phyloP scores from a whole-genome alignment of 2,329 filamentous ascomycete species.

The Colletotrichum spinosum region DNA sequence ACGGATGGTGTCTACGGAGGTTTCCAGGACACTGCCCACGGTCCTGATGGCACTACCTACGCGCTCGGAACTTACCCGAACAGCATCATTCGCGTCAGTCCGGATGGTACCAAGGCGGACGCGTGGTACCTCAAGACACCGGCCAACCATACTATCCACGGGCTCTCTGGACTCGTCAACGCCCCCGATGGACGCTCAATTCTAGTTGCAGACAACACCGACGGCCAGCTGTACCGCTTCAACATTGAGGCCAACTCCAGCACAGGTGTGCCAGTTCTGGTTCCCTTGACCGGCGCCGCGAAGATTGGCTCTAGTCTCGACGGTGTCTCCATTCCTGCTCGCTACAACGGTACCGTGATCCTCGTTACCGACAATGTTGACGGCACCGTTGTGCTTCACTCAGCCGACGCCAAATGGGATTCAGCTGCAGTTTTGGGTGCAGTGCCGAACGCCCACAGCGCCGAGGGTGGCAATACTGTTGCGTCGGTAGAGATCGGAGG shows the following conservation, averaged over 20 bases:
- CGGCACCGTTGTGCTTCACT: constrained; percentile 52
- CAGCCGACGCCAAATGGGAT: constrained; percentile 48
- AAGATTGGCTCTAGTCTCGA: constrained; percentile 40
- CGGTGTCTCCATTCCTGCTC: constrained; percentile 47
- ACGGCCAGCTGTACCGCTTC: constrained; percentile 50
- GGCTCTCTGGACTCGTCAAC: constrained; percentile 31
- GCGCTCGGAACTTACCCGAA: constrained; percentile 52
- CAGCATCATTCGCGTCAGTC: constrained; percentile 48
- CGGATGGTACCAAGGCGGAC: constrained; percentile 42
- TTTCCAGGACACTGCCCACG: constrained; percentile 54
- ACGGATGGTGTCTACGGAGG: constrained; percentile 48
- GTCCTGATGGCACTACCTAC: constrained; percentile 49
- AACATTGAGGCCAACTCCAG: constrained; percentile 40
- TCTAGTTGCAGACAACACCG: constrained; percentile 46
- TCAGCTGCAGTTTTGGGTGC: constrained; percentile 49
- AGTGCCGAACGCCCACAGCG: constrained; percentile 40
- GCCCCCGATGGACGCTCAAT: constrained; percentile 39
- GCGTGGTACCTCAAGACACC: constrained; percentile 48
- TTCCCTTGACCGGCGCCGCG: constrained; percentile 9
- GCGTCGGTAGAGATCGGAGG: constrained; percentile 32
- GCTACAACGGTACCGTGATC: constrained; percentile 49
- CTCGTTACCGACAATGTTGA: constrained; percentile 46
- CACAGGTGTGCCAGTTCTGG: not conserved
- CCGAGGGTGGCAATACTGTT: constrained; percentile 18
- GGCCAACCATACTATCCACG: constrained; percentile 42